Conservation (phyloP, 129 eudicot genomes). For the Flaveria robusta region DNA sequence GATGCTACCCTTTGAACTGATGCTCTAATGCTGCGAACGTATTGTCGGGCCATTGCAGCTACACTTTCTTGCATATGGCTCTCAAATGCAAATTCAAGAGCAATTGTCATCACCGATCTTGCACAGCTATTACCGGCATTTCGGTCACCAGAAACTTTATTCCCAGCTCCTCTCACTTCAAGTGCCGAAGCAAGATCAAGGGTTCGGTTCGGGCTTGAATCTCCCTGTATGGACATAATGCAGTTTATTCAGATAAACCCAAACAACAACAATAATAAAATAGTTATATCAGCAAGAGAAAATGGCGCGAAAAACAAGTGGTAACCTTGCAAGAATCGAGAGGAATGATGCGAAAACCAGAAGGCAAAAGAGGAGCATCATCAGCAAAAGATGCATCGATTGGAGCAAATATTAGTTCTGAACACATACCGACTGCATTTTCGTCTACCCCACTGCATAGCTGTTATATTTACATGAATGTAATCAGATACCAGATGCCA, state of each 20-base stretch:
- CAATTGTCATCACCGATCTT: slow-evolving; percentile 80
- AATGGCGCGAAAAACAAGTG: neutral
- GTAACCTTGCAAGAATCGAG: slow-evolving; percentile 13
- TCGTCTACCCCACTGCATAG: slow-evolving; percentile 15
- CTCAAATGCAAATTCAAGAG: slow-evolving; percentile 78
- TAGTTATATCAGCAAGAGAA: neutral
- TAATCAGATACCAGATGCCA: neutral
- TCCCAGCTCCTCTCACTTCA: slow-evolving; percentile 64
- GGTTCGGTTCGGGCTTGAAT: slow-evolving; percentile 65
- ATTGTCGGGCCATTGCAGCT: slow-evolving; percentile 74
- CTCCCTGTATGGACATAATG: slow-evolving; percentile 35
- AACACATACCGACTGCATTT: slow-evolving; percentile 13
- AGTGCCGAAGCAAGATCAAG: slow-evolving; percentile 83
- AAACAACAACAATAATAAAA: neutral
- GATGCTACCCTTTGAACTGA: slow-evolving; percentile 84
- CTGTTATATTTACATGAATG: neutral
- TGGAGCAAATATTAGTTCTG: slow-evolving; percentile 6
- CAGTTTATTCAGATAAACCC: neutral
- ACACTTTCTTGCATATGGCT: slow-evolving; percentile 67
- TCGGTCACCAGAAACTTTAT: slow-evolving; percentile 37
- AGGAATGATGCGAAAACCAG: slow-evolving; percentile 19
- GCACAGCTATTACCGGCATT: slow-evolving; percentile 23
- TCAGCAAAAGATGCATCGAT: slow-evolving; percentile 16
- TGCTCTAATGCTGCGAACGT: slow-evolving; percentile 69
- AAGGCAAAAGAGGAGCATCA: slow-evolving; percentile 12